Evolutionary conservation across 345 rosid species (phyloP).

Genomic region (Geranium rotundifolium): DNA sequence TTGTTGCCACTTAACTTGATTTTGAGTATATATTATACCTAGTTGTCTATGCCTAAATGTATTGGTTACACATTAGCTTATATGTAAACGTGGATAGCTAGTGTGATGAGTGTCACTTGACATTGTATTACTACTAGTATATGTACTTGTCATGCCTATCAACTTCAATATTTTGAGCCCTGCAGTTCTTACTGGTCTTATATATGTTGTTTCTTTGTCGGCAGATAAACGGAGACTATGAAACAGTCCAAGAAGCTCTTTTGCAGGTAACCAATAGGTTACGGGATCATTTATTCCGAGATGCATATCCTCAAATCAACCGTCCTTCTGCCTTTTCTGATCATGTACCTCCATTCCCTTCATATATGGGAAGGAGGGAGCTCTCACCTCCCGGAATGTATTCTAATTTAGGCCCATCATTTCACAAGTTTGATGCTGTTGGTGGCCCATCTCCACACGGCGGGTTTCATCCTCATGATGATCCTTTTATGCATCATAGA

Average conservation of each 20-base stretch:
- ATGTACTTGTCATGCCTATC: not conserved
- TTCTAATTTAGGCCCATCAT: slow-evolving; percentile 34
- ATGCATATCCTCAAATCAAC: slow-evolving; percentile 33
- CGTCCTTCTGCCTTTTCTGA: slow-evolving; percentile 39
- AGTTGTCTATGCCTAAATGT: not conserved
- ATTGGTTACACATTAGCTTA: not conserved
- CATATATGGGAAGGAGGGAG: slow-evolving; percentile 53
- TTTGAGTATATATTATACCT: too few species aligned
- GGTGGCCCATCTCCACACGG: slow-evolving; percentile 45
- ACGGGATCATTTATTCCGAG: slow-evolving; percentile 53
- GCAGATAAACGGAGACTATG: slow-evolving; percentile 58
- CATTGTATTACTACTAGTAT: not conserved
- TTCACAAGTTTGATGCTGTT: slow-evolving; percentile 40
- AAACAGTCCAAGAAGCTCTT: slow-evolving; percentile 61
- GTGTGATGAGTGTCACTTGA: not conserved
- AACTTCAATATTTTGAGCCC: not conserved
- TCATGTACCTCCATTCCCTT: slow-evolving; percentile 43
- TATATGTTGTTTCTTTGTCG: slow-evolving; percentile 4
- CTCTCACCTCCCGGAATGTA: slow-evolving; percentile 44
- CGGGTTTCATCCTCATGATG: slow-evolving; percentile 41
- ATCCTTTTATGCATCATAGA: slow-evolving; percentile 39
- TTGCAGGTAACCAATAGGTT: slow-evolving; percentile 57
- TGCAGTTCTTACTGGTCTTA: not conserved
- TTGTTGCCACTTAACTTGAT: not conserved
- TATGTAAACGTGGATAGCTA: not conserved